These are phyloP conservation scores for Wickerhamiella australiensis DNA, from an alignment of 805 yeast species.

Conservation along the genomic window DNA sequence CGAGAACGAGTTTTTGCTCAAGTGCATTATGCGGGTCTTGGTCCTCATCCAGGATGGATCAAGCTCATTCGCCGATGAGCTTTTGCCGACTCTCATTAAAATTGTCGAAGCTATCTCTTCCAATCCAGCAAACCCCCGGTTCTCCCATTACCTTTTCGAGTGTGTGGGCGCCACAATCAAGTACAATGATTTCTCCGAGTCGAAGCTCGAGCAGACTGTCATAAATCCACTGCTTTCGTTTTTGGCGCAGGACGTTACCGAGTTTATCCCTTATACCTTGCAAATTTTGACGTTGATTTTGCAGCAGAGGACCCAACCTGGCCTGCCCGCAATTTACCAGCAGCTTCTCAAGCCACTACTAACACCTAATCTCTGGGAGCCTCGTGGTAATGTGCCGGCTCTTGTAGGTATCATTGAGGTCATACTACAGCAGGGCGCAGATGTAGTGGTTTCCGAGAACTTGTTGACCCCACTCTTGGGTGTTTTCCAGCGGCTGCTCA, in stretches of 20 bases:
- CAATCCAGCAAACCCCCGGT: constrained; percentile 92
- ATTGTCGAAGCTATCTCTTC: constrained; percentile 61
- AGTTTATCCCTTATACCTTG: constrained; percentile 84
- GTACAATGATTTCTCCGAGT: constrained; percentile 32
- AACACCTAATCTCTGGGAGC: constrained; percentile 90
- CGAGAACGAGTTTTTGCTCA: constrained; percentile 89
- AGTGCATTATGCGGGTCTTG: constrained; percentile 71
- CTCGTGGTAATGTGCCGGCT: constrained; percentile 86
- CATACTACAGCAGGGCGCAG: constrained; percentile 39
- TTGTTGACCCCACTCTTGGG: constrained; percentile 71
- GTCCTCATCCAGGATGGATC: constrained; percentile 51
- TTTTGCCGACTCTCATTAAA: constrained; percentile 56
- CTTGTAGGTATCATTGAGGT: constrained; percentile 67
- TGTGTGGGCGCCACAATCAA: constrained; percentile 66
- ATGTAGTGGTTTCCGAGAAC: constrained; percentile 33
- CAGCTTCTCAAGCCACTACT: constrained; percentile 68
- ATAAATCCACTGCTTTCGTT: constrained; percentile 58
- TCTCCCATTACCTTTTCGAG: constrained; percentile 84
- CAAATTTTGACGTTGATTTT: constrained; percentile 76
- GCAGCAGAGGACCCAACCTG: constrained; percentile 35
- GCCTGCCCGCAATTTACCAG: constrained; percentile 53
- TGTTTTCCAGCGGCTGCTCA: constrained; percentile 85
- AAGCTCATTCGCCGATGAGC: constrained; percentile 24
- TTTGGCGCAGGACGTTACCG: constrained; percentile 77
- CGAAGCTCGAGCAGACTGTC: constrained; percentile 37